Evolutionary conservation across 441 rosid genomes (phyloP), one percentile per base, ranked within the genome.

Genomic region (Jatropha podagrica): DNA sequence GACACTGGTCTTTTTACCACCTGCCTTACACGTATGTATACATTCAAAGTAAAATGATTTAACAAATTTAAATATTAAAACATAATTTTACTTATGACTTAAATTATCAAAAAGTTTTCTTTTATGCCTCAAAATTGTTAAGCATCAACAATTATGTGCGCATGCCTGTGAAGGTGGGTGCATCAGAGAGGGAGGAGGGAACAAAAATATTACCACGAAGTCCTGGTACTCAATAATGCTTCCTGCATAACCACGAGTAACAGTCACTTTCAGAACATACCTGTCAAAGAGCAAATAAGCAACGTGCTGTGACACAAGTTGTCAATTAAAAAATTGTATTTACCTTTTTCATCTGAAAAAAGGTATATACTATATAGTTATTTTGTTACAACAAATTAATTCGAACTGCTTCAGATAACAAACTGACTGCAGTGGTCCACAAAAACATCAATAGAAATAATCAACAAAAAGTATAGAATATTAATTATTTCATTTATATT

Each of bases 231-330:
- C 95, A 77, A 94, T 88, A 60, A 96, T 90, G 88, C 95, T 90
- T 77, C 97, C 93, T 48, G 90, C 89, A 78, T 92, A 92, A 72
- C 91, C 96, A 74, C 98, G 96, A 72, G 86, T 85, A 56, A 96
- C 76, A 42, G 98, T 94, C 77, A 92, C 96, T 85, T 90, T 94
- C 88, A 96, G 88, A 77, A 94, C 95, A 84, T 96, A 96, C 88
- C 98, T 96, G 81, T 71, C 68, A 32, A 51, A 70, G 26, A 61
- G 71, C 32, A 69, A 76, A 74, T 26, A 76, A 55, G 54, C 7
- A 54, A 68, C 58, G 38, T 66, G 51, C 11, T 42, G 74, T 60
- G 55, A 68, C 37, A 71, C 38, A 5, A 69, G 62, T 73, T 59
- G 41, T 32, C 61, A 18, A 38, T 17, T 73, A 73, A 20, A 55